Percentiles rank a stretch among this genome's conserved stretches.
Conservation (phyloP, 345 rosid species). For the Populus davidiana region DNA sequence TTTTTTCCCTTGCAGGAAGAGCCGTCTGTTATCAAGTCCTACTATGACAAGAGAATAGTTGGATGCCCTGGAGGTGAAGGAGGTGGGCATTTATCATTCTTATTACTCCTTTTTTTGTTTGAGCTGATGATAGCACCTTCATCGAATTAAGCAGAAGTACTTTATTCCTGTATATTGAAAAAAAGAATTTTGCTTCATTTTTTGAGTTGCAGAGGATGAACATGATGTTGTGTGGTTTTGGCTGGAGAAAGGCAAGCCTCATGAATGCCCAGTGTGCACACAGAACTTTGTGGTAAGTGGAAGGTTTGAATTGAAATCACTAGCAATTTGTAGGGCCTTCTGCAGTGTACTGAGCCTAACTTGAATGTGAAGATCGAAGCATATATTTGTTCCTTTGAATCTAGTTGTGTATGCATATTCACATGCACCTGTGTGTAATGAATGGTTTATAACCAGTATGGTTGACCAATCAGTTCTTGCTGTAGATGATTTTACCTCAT, state of each 20-base stretch:
- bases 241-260: constrained; percentile 82
- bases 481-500: background rate
- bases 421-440: background rate
- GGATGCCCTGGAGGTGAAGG: constrained; percentile 92
- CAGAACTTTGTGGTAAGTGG: constrained; percentile 80
- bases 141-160: background rate
- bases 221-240: constrained; percentile 98
- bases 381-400: background rate
- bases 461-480: background rate
- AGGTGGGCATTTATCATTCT: constrained; percentile 40
- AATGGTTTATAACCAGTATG: background rate
- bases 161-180: background rate
- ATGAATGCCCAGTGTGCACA: constrained; percentile 80
- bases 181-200: background rate
- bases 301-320: constrained; percentile 1
- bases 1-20: constrained; percentile 44
- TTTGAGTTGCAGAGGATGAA: constrained; percentile 63
- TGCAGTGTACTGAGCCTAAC: background rate
- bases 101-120: background rate
- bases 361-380: background rate
- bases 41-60: constrained; percentile 75
- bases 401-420: background rate
- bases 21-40: constrained; percentile 70
- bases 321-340: background rate
- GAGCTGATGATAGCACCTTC: background rate